These are phyloP conservation scores for Hypoxylon sp. DNA, from an alignment of 2,329 filamentous ascomycete species.

Conservation along the genomic window DNA sequence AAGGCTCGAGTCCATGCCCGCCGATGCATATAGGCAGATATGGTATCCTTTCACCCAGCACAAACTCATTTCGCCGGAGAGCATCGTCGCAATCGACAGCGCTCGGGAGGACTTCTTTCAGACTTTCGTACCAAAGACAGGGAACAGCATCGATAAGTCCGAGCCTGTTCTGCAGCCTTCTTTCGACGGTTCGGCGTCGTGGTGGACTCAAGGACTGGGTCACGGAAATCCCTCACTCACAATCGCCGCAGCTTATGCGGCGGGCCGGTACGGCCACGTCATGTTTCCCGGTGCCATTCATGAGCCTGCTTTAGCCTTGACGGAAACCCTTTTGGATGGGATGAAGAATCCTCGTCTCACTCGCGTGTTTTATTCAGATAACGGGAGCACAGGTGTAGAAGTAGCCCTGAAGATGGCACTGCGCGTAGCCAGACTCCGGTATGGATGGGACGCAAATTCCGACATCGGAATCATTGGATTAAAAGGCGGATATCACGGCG, in stretches of 20 bases:
- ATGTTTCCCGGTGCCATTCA: conserved; percentile 90
- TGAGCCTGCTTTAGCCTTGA: conserved; percentile 79
- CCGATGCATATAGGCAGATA: conserved; percentile 75
- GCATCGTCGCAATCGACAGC: conserved; percentile 83
- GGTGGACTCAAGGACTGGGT: conserved; percentile 92
- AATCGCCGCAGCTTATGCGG: conserved; percentile 83
- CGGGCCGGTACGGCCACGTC: conserved; percentile 87
- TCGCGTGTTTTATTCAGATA: conserved; percentile 86
- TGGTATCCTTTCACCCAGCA: conserved; percentile 95
- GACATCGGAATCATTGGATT: conserved; percentile 79
- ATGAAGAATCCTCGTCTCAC: conserved; percentile 75
- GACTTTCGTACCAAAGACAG: conserved; percentile 56
- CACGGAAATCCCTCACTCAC: conserved; percentile 81
- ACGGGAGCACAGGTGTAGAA: conserved; percentile 86
- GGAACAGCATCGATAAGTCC: not conserved
- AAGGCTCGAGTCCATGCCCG: conserved; percentile 76
- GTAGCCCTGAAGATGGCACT: conserved; percentile 90
- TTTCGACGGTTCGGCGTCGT: conserved; percentile 88
- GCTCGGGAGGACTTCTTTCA: conserved; percentile 86
- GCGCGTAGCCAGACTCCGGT: conserved; percentile 75
- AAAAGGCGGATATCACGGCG: conserved; percentile 87
- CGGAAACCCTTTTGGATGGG: conserved; percentile 72
- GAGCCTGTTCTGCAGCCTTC: conserved; percentile 70
- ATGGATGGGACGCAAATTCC: conserved; percentile 72
- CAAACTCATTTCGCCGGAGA: conserved; percentile 69